Evolutionary conservation across 2,329 filamentous ascomycete species (phyloP), one percentile per base, ranked within the genome.

Genomic region (Ascochyta viciae-villosae): DNA sequence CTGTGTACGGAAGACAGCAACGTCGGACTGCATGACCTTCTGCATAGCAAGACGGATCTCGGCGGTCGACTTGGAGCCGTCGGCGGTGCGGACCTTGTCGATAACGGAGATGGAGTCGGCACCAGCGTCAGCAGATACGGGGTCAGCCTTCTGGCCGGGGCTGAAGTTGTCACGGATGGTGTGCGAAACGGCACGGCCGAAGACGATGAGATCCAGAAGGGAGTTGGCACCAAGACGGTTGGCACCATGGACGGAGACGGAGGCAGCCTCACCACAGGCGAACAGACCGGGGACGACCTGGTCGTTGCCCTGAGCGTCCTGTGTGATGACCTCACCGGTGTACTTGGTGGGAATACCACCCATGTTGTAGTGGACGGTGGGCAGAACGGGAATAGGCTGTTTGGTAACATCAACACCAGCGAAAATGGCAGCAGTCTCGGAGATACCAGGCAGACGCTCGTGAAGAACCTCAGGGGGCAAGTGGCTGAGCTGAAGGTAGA

Each of bases 301-400:
- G 82, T 98, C 95, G 55, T 96, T 87, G 66, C 95, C 95, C 60
- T 86, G 77, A 74, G 90, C 89, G 68, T 97, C 92, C 48, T 96
- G 83, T 16, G 92, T 96, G 67, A 99, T 80, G 59, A 98, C 95
- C 81, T 99, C 92, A 78, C 95, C 94, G 61, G 92, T 97, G 85
- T 96, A 98, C 74, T 91, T 92, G 66, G 95, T 98, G 48, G 94
- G 94, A 68, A 99, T 97, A 85, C 95, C 94, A 80, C 94, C 94
- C 95, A 98, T 99, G 86, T 97, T 97, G 86, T 99, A 99, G 85
- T 99, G 93, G 66, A 97, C 94, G 40, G 94, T 98, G 55, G 94
- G 94, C 61, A 98, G 85, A 65, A 98, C 94, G 60, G 94, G 94
- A 68, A 98, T 98, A 64, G 94, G 94, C 81, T 97, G 91, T 84